Base-by-base conservation (phyloP, 2,329 filamentous ascomycete species). In the Penicillium paneum region DNA sequence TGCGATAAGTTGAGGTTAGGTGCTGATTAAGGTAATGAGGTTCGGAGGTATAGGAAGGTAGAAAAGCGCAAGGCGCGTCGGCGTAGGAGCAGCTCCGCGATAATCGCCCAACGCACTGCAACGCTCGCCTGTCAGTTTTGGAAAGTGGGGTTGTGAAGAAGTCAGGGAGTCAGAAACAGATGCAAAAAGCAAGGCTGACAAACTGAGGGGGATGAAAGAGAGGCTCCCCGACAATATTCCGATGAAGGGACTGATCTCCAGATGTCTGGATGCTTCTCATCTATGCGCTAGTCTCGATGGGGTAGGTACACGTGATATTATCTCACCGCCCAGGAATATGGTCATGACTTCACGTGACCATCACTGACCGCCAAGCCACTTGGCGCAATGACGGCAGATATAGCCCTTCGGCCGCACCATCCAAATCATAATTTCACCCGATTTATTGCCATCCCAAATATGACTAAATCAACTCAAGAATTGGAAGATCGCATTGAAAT, bases 181-280 rank as follows among this genome's bases (percentile, higher is more conserved):
- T 46, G 41, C 43, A 32, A 44, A 24, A 55, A 56, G 52, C 19
- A 56, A 54, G 62, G 57, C 60, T 45, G 61, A 61, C 61, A 64
- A 59, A 56, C 65, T 65, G 62, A 58, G 59, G 59, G 61, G 54
- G 62, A 67, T 68, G 61, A 55, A 42, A 62, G 52, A 58, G 47
- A 51, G 55, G 49, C 21, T 58, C 60, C 57, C 63, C 52, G 59
- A 54, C 55, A 59, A 55, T 66, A 63, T 60, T 68, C 65, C 62
- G 62, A 59, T 63, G 63, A 64, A 62, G 55, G 58, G 52, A 59
- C 53, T 63, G 56, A 64, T 64, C 58, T 61, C 55, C 52, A 48
- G 55, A 47, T 66, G 69, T 65, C 68, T 69, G 64, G 66, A 66
- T 60, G 62, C 64, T 62, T 58, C 58, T 48, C 53, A 60, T 60